Evolutionary conservation across 805 yeast genomes (phyloP).

Genomic region (Wickerhamiella kurtzmanii): DNA sequence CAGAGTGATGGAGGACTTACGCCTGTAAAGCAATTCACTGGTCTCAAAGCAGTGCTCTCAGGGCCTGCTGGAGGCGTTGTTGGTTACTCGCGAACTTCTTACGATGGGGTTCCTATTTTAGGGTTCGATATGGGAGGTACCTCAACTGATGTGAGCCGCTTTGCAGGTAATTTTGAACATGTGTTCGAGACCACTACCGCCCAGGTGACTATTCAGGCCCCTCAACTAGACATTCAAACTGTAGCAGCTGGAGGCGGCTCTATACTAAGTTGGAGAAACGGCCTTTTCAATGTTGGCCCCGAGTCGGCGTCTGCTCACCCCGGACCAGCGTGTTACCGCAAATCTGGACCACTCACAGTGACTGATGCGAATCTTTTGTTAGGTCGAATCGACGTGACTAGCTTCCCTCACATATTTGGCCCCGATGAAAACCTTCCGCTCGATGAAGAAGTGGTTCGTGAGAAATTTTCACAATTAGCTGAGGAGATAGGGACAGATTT

Average conservation of each 20-base stretch:
- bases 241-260: constrained; percentile 85
- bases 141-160: constrained; percentile 72
- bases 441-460: constrained; percentile 39
- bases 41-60: constrained; percentile 73
- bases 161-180: constrained; percentile 55
- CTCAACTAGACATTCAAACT: constrained; percentile 68
- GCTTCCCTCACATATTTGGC: constrained; percentile 73
- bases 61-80: constrained; percentile 99
- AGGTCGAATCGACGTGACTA: constrained; percentile 60
- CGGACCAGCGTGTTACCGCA: constrained; percentile 78
- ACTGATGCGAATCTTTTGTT: constrained; percentile 71
- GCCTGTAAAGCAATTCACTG: constrained; percentile 71
- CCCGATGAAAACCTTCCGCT: constrained; percentile 61
- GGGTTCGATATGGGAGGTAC: constrained; percentile 93
- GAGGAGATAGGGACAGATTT: constrained; percentile 35
- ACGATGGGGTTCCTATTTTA: constrained; percentile 40
- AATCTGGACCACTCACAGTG: constrained; percentile 71
- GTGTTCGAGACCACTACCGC: constrained; percentile 77
- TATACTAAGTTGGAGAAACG: constrained; percentile 50
- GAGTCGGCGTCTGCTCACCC: constrained; percentile 82
- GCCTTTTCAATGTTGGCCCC: constrained; percentile 71
- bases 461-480: constrained; percentile 43
- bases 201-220: constrained; percentile 70
- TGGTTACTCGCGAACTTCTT: constrained; percentile 79
- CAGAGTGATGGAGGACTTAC: constrained; percentile 94